Conservation (phyloP, 2,329 filamentous ascomycete genomes). For the Fusarium miscanthi region DNA sequence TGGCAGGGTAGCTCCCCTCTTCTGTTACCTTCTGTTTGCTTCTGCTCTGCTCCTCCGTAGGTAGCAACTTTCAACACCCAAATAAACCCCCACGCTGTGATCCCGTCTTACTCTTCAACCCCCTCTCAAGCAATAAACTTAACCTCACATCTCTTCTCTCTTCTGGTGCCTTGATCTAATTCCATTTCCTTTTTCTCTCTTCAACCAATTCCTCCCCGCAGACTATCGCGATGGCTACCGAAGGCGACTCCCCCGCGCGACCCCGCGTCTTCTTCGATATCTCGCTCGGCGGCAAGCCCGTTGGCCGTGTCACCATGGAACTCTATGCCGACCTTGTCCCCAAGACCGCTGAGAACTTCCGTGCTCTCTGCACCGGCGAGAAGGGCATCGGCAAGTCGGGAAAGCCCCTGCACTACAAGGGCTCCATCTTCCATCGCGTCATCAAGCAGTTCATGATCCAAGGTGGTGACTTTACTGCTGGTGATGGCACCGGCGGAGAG, state of each 20-base stretch:
- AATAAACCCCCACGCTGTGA: slow-evolving; percentile 16
- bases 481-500: slow-evolving; percentile 95
- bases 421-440: slow-evolving; percentile 91
- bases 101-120: slow-evolving; percentile 7
- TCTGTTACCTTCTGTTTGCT: slow-evolving; percentile 39
- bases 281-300: slow-evolving; percentile 76
- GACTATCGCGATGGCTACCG: slow-evolving; percentile 53
- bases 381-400: slow-evolving; percentile 85
- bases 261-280: slow-evolving; percentile 95
- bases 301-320: slow-evolving; percentile 87
- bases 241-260: slow-evolving; percentile 63
- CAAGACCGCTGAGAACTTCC: slow-evolving; percentile 97
- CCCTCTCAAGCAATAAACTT: neutral
- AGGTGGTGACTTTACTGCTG: slow-evolving; percentile 95
- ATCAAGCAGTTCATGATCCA: slow-evolving; percentile 98
- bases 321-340: slow-evolving; percentile 82
- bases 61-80: too few relatives aligned
- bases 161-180: slow-evolving; percentile 6
- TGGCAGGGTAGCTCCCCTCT: slow-evolving; percentile 39
- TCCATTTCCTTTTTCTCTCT: neutral
- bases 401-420: slow-evolving; percentile 92
- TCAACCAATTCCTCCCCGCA: neutral
- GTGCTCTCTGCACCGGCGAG: slow-evolving; percentile 92
- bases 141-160: neutral
- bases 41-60: slow-evolving; percentile 2